Percentiles rank a stretch among this genome's conserved stretches.
These are phyloP conservation scores for Magnusiomyces tetraspermus DNA, from an alignment of 1,139 yeast species.

Conservation along the genomic window DNA sequence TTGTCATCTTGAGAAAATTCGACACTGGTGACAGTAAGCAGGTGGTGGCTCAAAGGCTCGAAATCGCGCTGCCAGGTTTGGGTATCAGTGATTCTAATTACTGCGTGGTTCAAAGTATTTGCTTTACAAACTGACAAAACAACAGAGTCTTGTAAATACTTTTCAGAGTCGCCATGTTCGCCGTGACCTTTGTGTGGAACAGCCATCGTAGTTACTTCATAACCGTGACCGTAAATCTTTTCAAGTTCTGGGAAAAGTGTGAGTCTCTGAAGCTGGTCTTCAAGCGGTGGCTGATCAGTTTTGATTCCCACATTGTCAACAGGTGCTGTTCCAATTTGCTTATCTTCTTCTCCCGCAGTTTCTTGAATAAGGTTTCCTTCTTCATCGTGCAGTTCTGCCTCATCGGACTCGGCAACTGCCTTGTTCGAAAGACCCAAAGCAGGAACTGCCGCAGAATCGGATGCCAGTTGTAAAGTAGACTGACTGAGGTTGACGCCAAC, in stretches of 20 bases:
- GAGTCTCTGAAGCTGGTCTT: conserved; percentile 82
- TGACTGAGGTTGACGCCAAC: conserved; percentile 37
- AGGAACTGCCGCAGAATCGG: conserved; percentile 84
- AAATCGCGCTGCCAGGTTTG: conserved; percentile 51
- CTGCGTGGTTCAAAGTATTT: conserved; percentile 76
- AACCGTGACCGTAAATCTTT: conserved; percentile 94
- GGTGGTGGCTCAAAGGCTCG: conserved; percentile 52
- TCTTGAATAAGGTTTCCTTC: conserved; percentile 13
- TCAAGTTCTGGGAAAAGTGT: conserved; percentile 94
- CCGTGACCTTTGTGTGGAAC: conserved; percentile 24
- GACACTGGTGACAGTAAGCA: conserved; percentile 74
- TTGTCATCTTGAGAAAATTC: conserved; percentile 65
- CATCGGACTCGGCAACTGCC: conserved; percentile 19
- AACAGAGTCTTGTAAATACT: conserved; percentile 49
- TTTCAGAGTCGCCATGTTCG: not conserved
- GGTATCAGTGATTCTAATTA: conserved; percentile 62
- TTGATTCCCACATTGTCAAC: conserved; percentile 38
- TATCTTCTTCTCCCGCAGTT: conserved; percentile 18
- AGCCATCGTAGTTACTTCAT: conserved; percentile 77
- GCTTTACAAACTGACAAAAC: conserved; percentile 91
- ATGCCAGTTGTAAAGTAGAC: conserved; percentile 29
- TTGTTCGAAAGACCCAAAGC: conserved; percentile 91
- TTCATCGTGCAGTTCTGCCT: conserved; percentile 10
- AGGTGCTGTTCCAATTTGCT: conserved; percentile 35
- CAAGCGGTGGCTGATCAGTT: conserved; percentile 60